Evolutionary conservation across 352 stramenopile genomes (phyloP), one percentile per base, ranked within the genome.

Genomic region (Pythium oligandrum): DNA sequence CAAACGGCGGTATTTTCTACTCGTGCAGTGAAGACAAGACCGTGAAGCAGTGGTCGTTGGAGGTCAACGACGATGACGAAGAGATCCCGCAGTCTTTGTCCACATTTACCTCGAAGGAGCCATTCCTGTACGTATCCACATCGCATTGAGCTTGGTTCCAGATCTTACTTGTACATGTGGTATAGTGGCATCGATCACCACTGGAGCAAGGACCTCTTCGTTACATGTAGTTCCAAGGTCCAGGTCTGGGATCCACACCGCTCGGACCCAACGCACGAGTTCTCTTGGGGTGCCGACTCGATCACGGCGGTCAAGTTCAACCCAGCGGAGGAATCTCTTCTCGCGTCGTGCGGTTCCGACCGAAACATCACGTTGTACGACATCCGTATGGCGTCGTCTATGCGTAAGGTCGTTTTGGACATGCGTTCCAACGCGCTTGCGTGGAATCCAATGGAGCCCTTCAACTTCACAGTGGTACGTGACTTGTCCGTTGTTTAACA

Each of bases 401-500:
- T 99, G 74, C 93, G 97, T 71, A 99, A 99, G 79, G 91, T 98
- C 55, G 78, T 99, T 31, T 73, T 91, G 66, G 75, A 81, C 31
- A 99, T 99, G 96, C 91, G 89, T 55, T 97, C 83, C 37, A 99
- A 99, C 63, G 95, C 90, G 57, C 66, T 99, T 12, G 96, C 97
- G 57, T 99, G 98, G 98, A 99, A 99, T 82, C 98, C 97, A 31
- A 95, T 96, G 73, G 95, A 98, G 75, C 97, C 98, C 4, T 97
- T 99, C 76, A 98, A 99, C 68, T 99, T 99, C 71, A 97, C 95
- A 45, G 95, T 98, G 37, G 76, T 88, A 71, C 60, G 70, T 82
- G 17, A 31, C 4, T 4, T 33, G 17, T 11, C 35, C 2, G 33
- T 26, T 34, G 7, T 40, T 4, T 8, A 31, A 10, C 33, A 7